phyloP scores from a whole-genome alignment of 352 stramenopile genomes.

The Phytophthora citrophthora region DNA sequence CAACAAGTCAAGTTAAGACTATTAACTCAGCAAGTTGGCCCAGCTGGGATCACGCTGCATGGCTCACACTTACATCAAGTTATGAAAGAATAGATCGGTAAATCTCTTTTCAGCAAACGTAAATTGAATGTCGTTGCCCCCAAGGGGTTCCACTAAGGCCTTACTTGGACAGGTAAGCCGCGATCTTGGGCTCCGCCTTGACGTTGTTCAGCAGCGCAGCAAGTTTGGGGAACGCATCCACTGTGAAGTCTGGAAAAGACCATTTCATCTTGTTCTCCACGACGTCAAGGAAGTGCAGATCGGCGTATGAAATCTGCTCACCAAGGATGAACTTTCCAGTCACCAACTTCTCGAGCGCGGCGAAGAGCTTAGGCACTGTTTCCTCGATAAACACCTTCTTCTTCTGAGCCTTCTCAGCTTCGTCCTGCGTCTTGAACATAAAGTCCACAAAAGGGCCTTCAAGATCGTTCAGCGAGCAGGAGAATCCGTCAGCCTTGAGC shows the following conservation, averaged over 20 bases:
- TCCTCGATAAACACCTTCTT: constrained; percentile 50
- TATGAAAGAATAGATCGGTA: too few relatives aligned
- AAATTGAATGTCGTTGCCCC: not conserved
- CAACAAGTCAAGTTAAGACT: too few relatives aligned
- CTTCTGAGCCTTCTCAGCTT: constrained; percentile 44
- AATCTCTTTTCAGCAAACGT: too few relatives aligned
- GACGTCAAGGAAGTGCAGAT: constrained; percentile 54
- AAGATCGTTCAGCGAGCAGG: constrained; percentile 28
- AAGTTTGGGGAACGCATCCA: constrained; percentile 53
- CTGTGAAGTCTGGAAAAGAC: constrained; percentile 30
- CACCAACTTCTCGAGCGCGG: constrained; percentile 50
- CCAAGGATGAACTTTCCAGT: constrained; percentile 58
- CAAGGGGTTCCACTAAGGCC: constrained; percentile 3
- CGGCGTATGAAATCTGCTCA: constrained; percentile 43
- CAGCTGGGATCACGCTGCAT: too few relatives aligned
- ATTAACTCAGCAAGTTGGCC: too few relatives aligned
- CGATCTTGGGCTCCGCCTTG: constrained; percentile 44
- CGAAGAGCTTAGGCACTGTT: constrained; percentile 42
- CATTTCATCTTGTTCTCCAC: constrained; percentile 45
- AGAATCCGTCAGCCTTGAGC: constrained; percentile 41
- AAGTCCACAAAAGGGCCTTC: constrained; percentile 25
- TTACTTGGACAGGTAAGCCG: constrained; percentile 45
- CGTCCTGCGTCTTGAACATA: constrained; percentile 40
- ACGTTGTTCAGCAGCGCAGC: constrained; percentile 45
- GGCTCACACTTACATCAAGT: too few relatives aligned